Base-by-base conservation (phyloP, 2,329 filamentous ascomycete genomes). In the Epichloe uncinata region DNA sequence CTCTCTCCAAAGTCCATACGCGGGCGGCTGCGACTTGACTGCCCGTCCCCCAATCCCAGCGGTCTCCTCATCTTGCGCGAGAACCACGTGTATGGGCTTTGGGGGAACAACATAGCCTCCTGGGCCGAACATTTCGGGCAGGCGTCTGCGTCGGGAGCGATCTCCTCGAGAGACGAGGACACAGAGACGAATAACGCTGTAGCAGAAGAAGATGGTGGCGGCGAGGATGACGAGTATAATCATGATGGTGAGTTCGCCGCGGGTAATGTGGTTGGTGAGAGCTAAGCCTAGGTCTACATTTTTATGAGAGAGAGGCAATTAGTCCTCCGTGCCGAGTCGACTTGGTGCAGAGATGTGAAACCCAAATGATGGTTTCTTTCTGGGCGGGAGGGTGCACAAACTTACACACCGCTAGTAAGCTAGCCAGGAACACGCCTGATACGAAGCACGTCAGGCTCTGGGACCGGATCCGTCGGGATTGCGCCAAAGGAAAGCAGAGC, bases 1-100 rank as follows among this genome's bases (percentile, higher is more conserved):
- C 64, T 83, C 82, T 48, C 87, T 75, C 86, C 87, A 94, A 1
- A 88, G 69, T 0, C 89, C 89, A 61, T 95, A 95, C 2, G 87
- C 87, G 0, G 90, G 89, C 4, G 90, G 89, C 8, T 81, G 79
- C 18, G 74, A 56, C 57, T 81, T 81, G 41, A 69, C 68, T 0
- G 75, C 68, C 52, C 79, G 75, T 47, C 72, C 76, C 76, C 78
- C 73, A 48, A 73, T 63, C 3, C 75, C 77, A 2, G 70, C 75
- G 16, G 78, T 76, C 59, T 89, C 86, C 59, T 90, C 85, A 60
- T 93, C 87, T 40, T 79, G 75, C 2, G 81, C 80, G 43, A 91
- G 73, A 16, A 85, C 78, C 11, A 95, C 86, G 40, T 77, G 82
- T 53, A 95, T 94, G 1, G 89, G 89, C 26, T 77, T 73, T 8